Evolutionary conservation across 345 rosid genomes (phyloP), one percentile per base, ranked within the genome.

Genomic region (Lumnitzera littorea): DNA sequence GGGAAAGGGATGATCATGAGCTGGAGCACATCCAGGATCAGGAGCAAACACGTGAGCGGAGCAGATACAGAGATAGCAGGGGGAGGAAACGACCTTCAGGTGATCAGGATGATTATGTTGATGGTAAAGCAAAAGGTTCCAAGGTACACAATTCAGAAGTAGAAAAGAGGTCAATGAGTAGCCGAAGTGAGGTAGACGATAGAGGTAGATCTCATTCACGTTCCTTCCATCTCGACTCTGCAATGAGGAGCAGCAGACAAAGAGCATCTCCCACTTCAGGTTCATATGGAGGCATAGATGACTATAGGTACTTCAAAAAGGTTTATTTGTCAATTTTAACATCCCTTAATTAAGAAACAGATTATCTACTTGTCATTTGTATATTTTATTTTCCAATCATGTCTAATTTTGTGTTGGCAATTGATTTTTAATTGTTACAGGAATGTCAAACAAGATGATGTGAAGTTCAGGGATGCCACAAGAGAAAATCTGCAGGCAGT

Each of bases 1-100:
- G 70, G 49, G 86, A 83, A 41, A 51, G 56, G 58, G 91, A 89
- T 50, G 81, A 75, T 51, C 73, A 53, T 56, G 83, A 87, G 58
- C 43, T 36, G 43, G 43, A 36, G 7, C 43, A 36, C 7, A 36
- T 36, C 43, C 43, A 36, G 43, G 43, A 36, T 4, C 43, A 36
- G 43, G 43, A 36, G 43, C 43, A 36, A 36, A 36, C 43, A 7
- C 95, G 87, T 74, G 95, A 88, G 53, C 74, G 74, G 23, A 74
- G 74, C 70, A 71, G 82, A 67, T 74, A 73, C 68, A 91, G 74
- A 62, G 96, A 81, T 56, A 72, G 76, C 66, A 82, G 81, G 73
- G 88, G 78, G 68, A 74, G 71, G 68, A 88, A 84, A 70, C 83
- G 84, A 67, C 86, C 96, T 64, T 88, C 87, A 11, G 88, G 82